Evolutionary conservation across 1,139 yeast genomes (phyloP).

Genomic region (Insectozyma bohioensis): DNA sequence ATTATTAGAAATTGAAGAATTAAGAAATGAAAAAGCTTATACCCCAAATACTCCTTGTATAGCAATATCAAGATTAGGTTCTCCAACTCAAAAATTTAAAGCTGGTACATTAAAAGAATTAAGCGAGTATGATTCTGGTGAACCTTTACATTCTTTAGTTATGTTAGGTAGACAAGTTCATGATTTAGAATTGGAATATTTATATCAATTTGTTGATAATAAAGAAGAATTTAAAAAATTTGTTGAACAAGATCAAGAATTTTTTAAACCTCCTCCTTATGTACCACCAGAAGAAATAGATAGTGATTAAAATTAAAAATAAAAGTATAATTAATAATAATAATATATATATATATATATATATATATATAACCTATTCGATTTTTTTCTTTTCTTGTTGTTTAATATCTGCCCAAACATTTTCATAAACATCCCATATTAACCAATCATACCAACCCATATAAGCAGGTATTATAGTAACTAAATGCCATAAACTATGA

Average conservation of each 20-base stretch:
- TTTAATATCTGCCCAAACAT: conserved; percentile 21
- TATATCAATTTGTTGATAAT: conserved; percentile 74
- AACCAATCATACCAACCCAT: conserved; percentile 52
- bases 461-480: conserved; percentile 63
- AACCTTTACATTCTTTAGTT: conserved; percentile 88
- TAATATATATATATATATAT: conserved; percentile 1
- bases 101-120: conserved; percentile 81
- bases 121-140: conserved; percentile 84
- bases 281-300: conserved; percentile 39
- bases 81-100: conserved; percentile 77
- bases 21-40: conserved; percentile 71
- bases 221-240: conserved; percentile 56
- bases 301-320: conserved; percentile 12
- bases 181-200: conserved; percentile 85
- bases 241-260: conserved; percentile 71
- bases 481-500: conserved; percentile 89
- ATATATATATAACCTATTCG: conserved; percentile 7
- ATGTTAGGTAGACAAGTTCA: conserved; percentile 93
- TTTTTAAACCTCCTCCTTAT: conserved; percentile 61
- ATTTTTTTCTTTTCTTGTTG: conserved; percentile 14
- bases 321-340: conserved; percentile 1
- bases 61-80: conserved; percentile 87
- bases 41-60: conserved; percentile 89
- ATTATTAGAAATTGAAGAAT: conserved; percentile 81
- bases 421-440: conserved; percentile 44